phyloP scores from a whole-genome alignment of 1,284 basidiomycete genomes.

The Ganoderma sp. region DNA sequence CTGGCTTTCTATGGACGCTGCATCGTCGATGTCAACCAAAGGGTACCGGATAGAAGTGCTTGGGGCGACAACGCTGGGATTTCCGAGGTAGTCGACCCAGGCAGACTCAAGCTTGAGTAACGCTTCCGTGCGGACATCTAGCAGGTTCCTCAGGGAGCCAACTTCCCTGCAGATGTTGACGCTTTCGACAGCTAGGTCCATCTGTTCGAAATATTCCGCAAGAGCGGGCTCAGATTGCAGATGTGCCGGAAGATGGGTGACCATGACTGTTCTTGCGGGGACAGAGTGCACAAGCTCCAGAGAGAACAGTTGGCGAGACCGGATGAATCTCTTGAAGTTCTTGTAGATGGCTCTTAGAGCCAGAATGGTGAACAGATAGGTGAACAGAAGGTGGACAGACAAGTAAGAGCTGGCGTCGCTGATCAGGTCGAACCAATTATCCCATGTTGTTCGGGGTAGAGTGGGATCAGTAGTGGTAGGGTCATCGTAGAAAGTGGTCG shows the following conservation, averaged over 20 bases:
- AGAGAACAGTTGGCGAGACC: constrained; percentile 91
- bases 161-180: constrained; percentile 91
- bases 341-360: constrained; percentile 86
- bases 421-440: constrained; percentile 83
- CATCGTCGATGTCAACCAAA: constrained; percentile 58
- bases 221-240: constrained; percentile 85
- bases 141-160: constrained; percentile 69
- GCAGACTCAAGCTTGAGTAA: constrained; percentile 80
- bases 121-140: constrained; percentile 81
- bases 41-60: constrained; percentile 32
- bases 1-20: constrained; percentile 53
- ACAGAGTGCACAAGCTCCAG: constrained; percentile 94
- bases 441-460: constrained; percentile 21
- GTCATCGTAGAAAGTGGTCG: constrained; percentile 25
- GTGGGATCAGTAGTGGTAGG: constrained; percentile 40
- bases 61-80: constrained; percentile 75
- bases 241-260: constrained; percentile 83
- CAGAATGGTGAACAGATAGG: constrained; percentile 90
- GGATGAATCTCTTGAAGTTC: constrained; percentile 90
- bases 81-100: constrained; percentile 92
- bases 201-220: constrained; percentile 92
- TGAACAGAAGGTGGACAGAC: constrained; percentile 88
- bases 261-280: constrained; percentile 90
- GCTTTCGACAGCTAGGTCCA: constrained; percentile 83
- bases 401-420: constrained; percentile 87